Conservation (phyloP, 1,284 basidiomycete genomes). For the Cryptococcus hybrid region DNA sequence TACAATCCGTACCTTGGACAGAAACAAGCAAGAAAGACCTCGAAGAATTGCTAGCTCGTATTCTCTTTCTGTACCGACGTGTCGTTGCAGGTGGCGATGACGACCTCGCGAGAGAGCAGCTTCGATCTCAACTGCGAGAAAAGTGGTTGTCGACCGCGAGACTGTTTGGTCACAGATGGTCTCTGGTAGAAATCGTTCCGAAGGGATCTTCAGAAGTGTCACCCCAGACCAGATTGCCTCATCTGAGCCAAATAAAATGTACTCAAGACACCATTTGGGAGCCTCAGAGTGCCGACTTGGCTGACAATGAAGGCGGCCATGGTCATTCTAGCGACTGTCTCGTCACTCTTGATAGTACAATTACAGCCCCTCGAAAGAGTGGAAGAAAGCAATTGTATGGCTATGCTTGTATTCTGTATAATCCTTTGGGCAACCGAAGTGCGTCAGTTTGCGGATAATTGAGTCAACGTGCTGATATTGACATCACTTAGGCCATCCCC, state of each 20-base stretch:
- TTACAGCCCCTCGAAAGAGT: conserved; percentile 61
- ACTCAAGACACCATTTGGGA: conserved; percentile 63
- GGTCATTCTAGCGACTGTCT: conserved; percentile 58
- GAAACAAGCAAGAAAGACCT: conserved; percentile 64
- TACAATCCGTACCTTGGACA: conserved; percentile 67
- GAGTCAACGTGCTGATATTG: not conserved
- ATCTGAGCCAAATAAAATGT: conserved; percentile 49
- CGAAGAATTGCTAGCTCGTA: conserved; percentile 60
- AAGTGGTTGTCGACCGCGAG: conserved; percentile 54
- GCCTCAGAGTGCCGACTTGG: conserved; percentile 54
- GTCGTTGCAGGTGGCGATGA: conserved; percentile 79
- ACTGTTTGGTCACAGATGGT: conserved; percentile 98
- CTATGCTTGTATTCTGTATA: conserved; percentile 86
- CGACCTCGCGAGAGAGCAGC: conserved; percentile 70
- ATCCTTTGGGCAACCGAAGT: conserved; percentile 97
- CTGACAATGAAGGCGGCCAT: conserved; percentile 65
- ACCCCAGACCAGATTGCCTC: conserved; percentile 55
- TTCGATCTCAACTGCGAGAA: conserved; percentile 86
- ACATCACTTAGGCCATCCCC: conserved; percentile 71
- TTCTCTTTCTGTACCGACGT: conserved; percentile 77
- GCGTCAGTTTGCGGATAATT: conserved; percentile 21
- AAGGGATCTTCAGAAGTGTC: conserved; percentile 70
- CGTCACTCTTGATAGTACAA: conserved; percentile 65
- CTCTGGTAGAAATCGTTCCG: conserved; percentile 47
- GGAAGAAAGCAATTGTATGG: conserved; percentile 89